Percentiles rank a stretch among this genome's conserved stretches.
phyloP scores from a whole-genome alignment of 306 rosid genomes.

The Corylus heterophylla region DNA sequence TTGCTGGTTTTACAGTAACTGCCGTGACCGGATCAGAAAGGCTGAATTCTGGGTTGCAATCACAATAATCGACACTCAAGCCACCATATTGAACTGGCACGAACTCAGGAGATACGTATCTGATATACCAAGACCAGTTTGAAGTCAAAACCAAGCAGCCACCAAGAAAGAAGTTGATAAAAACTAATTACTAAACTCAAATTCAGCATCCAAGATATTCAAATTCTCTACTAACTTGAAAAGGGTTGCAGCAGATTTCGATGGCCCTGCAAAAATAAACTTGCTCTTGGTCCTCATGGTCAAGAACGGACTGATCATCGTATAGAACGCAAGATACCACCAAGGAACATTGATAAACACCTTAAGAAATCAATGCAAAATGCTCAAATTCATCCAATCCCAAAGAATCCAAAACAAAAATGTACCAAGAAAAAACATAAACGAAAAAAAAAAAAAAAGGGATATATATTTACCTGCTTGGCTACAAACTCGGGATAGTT shows the following conservation, averaged over 20 bases:
- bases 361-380: constrained; percentile 21
- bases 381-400: background rate
- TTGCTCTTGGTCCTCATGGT: constrained; percentile 66
- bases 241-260: constrained; percentile 50
- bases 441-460: background rate
- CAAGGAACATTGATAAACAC: constrained; percentile 65
- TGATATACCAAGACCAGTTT: constrained; percentile 23
- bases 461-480: constrained; percentile 58
- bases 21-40: constrained; percentile 61
- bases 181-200: background rate
- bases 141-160: constrained; percentile 14
- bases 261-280: constrained; percentile 48
- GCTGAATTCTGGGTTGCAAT: constrained; percentile 89
- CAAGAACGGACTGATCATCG: constrained; percentile 53
- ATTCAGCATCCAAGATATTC: background rate
- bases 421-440: background rate
- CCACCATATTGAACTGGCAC: constrained; percentile 94
- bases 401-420: background rate
- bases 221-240: constrained; percentile 61
- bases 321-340: constrained; percentile 64
- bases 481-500: constrained; percentile 93
- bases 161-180: background rate
- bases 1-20: constrained; percentile 65
- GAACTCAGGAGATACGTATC: constrained; percentile 85
- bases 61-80: constrained; percentile 84